phyloP scores from a whole-genome alignment of 768 basidiomycete species.

The Tricholoma sp. region DNA sequence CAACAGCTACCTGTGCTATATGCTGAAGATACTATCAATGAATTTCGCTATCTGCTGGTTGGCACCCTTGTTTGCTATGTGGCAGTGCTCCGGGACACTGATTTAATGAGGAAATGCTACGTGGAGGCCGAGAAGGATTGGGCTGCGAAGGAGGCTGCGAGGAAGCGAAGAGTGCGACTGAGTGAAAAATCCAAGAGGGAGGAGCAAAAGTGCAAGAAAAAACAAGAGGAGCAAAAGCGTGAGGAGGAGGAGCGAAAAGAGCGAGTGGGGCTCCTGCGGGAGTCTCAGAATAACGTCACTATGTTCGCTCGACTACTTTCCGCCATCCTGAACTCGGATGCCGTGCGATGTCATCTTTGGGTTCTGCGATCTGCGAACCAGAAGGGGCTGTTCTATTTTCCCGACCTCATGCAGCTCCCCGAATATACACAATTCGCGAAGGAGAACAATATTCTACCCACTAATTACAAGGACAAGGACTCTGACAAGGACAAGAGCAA shows the following conservation, averaged over 20 bases:
- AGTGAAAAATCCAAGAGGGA: background rate
- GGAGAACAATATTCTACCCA: background rate
- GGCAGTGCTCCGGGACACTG: background rate
- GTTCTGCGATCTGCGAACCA: background rate
- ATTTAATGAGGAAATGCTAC: background rate
- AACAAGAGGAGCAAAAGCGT: no score
- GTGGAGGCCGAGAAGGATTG: background rate
- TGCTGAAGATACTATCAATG: background rate
- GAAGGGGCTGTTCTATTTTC: background rate
- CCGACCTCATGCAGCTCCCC: background rate
- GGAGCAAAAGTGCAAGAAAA: no score
- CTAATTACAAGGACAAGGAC: background rate
- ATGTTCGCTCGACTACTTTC: background rate
- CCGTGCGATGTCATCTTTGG: background rate
- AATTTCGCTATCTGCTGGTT: background rate
- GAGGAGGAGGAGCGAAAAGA: background rate
- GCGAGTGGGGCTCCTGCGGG: background rate
- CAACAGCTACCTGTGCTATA: background rate
- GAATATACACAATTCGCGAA: background rate
- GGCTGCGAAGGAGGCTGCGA: background rate
- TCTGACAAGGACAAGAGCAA: background rate
- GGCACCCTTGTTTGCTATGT: background rate
- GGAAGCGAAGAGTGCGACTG: background rate
- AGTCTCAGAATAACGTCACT: background rate
- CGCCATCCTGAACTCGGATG: background rate